Evolutionary conservation across 495 filamentous ascomycete species (phyloP), one percentile per base, ranked within the genome.

Genomic region (Penicillium egyptiacum): DNA sequence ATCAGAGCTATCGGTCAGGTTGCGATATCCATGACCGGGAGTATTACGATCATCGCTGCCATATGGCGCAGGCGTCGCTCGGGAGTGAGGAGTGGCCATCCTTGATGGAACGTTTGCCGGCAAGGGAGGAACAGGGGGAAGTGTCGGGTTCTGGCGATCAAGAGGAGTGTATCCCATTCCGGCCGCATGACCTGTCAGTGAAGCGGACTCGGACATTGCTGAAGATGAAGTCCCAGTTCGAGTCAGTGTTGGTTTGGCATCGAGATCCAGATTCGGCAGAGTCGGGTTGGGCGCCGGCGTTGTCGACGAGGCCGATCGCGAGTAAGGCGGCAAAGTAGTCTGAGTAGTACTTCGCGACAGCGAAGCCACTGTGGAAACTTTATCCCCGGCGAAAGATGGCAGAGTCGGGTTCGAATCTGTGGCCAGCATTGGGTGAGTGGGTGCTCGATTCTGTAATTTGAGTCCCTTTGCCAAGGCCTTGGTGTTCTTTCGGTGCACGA

Each of bases 391-490:
- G 12, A 90, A 54, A 6, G 81, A 78, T 6, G 88, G 89, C 25
- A 92, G 57, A 0, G 88, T 91, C 4, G 91, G 88, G 63, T 79
- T 82, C 43, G 79, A 62, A 47, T 79, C 78, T 4, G 81, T 82
- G 35, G 67, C 77, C 56, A 82, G 80, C 63, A 77, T 82, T 1
- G 79, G 73, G 19, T 70, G 63, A 11, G 65, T 78, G 30, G 76
- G 84, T 69, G 77, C 83, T 55, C 75, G 75, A 57, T 86, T 82
- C 48, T 82, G 83, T 67, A 82, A 60, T 71, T 78, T 65, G 70
- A 83, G 81, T 20, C 93, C 88, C 57, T 91, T 89, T 31, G 84
- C 85, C 44, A 98, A 68, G 0, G 91, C 93, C 70, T 91, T 93
- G 67, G 89, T 88, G 63, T 95, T 86, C 71, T 92, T 96, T 57